Evolutionary conservation across 176 grass and related monocot species (phyloP).

Genomic region (Aegilops longissima): DNA sequence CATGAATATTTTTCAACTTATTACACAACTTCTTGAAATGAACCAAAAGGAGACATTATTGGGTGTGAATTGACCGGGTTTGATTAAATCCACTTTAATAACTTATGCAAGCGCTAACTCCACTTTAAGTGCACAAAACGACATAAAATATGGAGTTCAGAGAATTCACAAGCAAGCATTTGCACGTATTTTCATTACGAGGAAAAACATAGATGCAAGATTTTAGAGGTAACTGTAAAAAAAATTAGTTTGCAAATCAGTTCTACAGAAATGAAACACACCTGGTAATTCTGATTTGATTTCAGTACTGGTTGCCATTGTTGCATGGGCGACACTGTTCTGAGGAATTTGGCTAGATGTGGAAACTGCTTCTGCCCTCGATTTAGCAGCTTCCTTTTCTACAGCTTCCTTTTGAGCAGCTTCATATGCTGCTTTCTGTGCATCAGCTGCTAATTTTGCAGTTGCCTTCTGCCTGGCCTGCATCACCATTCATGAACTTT

Average conservation of each 20-base stretch:
- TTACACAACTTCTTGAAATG: background rate
- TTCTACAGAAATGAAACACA: constrained; percentile 14
- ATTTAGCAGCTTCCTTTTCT: constrained; percentile 69
- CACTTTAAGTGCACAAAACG: constrained; percentile 1
- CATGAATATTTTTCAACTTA: background rate
- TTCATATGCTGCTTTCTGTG: constrained; percentile 56
- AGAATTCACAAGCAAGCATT: background rate
- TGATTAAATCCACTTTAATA: background rate
- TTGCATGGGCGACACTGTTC: background rate
- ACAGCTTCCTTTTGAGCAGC: constrained; percentile 68
- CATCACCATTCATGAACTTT: constrained; percentile 22
- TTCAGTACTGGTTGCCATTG: background rate
- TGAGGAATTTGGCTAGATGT: constrained; percentile 36
- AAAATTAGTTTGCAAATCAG: background rate
- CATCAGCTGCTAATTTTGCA: constrained; percentile 77
- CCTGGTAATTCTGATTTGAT: constrained; percentile 25
- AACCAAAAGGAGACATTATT: background rate
- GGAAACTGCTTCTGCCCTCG: constrained; percentile 37
- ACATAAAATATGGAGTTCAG: background rate
- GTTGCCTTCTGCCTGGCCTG: constrained; percentile 69
- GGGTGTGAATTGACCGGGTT: background rate
- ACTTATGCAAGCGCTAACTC: background rate
- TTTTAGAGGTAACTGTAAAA: background rate
- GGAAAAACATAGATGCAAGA: background rate
- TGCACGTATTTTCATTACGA: background rate